Base-by-base conservation (phyloP, 805 yeast species). In the Pichia californica region DNA sequence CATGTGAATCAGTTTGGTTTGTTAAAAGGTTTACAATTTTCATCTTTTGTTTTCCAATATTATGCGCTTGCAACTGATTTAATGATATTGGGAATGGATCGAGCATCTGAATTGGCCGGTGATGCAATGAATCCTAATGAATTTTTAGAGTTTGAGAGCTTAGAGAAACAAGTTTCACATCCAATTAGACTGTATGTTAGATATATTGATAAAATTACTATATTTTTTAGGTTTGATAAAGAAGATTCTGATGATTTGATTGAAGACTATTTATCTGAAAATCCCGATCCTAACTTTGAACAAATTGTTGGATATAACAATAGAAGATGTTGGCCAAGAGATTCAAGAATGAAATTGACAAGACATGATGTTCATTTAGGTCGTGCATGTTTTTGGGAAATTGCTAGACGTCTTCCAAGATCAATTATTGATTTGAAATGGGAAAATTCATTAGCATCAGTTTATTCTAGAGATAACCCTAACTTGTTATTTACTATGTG, bases 241-340 rank as follows among this genome's bases (percentile, higher is more conserved):
- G 81, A 76, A 1, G 96, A 91, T 41, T 76, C 93, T 0, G 77
- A 76, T 30, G 95, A 79, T 9, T 66, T 93, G 33, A 75, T 84
- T 15, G 82, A 81, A 46, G 91, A 86, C 20, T 88, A 71, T 55
- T 63, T 89, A 19, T 71, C 84, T 0, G 95, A 87, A 53, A 84
- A 87, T 54, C 96, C 96, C 1, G 96, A 89, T 65, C 96, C 96
- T 0, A 87, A 89, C 57, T 86, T 85, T 61, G 95, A 85, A 55
- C 84, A 82, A 52, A 80, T 82, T 7, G 78, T 84, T 29, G 94
- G 94, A 0, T 91, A 88, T 61, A 85, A 84, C 55, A 91, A 88
- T 52, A 83, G 84, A 52, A 79, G 80, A 40, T 88, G 97, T 58
- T 93, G 99, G 99, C 96, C 99, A 3, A 68, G 85, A 36, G 98